These are phyloP conservation scores for Ustilago lituana DNA, from an alignment of 1,284 basidiomycete species.

Conservation along the genomic window DNA sequence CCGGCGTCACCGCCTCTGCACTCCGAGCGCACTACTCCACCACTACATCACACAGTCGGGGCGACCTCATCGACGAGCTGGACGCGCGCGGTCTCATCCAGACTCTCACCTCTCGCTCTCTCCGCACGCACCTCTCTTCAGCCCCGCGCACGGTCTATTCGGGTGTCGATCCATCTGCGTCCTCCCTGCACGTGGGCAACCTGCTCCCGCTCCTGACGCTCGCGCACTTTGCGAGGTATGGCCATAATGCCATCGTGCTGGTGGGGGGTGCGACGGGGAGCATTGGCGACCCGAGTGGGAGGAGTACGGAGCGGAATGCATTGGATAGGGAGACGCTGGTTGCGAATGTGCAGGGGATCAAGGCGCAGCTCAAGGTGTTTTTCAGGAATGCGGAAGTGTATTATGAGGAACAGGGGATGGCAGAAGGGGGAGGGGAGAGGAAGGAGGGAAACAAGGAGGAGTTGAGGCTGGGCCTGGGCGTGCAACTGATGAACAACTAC, in stretches of 20 bases:
- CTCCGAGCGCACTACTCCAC: neutral
- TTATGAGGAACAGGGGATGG: conserved; percentile 7
- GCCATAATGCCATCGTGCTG: conserved; percentile 72
- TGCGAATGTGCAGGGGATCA: conserved; percentile 77
- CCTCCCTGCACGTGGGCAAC: conserved; percentile 90
- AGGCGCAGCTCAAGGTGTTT: conserved; percentile 76
- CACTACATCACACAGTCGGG: neutral
- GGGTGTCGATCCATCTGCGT: conserved; percentile 91
- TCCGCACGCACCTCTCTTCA: conserved; percentile 23
- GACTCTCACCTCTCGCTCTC: conserved; percentile 43
- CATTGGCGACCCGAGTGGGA: conserved; percentile 96
- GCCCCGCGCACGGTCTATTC: conserved; percentile 75
- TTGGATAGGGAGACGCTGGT: conserved; percentile 75
- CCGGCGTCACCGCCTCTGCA: neutral
- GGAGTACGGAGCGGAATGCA: conserved; percentile 81
- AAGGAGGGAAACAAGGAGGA: neutral
- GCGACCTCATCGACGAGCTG: conserved; percentile 38
- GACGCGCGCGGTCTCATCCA: conserved; percentile 43
- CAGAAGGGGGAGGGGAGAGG: neutral
- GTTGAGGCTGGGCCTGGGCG: conserved; percentile 21
- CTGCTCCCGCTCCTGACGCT: conserved; percentile 86
- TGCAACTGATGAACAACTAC: conserved; percentile 77
- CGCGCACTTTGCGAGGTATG: conserved; percentile 83
- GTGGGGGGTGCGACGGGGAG: conserved; percentile 92
- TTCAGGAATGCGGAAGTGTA: conserved; percentile 76